Percentiles rank a stretch among this genome's conserved stretches.
phyloP scores from a whole-genome alignment of 2,329 filamentous ascomycete species.

The Thielaviopsis punctulata region DNA sequence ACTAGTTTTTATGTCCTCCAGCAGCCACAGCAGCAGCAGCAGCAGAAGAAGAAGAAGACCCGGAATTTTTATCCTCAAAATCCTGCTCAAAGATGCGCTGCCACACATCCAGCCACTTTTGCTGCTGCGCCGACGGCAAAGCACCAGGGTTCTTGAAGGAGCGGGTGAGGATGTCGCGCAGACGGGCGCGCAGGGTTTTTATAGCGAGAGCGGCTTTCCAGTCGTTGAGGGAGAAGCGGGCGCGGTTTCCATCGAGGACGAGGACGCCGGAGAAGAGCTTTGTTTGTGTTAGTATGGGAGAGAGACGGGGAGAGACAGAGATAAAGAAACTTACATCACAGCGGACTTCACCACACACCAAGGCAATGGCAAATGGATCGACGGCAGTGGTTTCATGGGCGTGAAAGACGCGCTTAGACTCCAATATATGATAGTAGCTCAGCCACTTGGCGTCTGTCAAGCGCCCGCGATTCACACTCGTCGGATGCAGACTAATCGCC shows the following conservation, averaged over 20 bases:
- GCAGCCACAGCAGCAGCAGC: background rate
- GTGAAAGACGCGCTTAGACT: slow-evolving; percentile 70
- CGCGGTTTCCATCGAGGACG: slow-evolving; percentile 70
- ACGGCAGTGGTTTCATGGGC: slow-evolving; percentile 75
- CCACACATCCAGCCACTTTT: slow-evolving; percentile 60
- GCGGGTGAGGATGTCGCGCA: slow-evolving; percentile 58
- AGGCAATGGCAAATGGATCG: slow-evolving; percentile 64
- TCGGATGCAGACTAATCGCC: slow-evolving; percentile 68
- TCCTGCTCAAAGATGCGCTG: slow-evolving; percentile 40
- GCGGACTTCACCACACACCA: slow-evolving; percentile 77
- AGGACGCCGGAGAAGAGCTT: slow-evolving; percentile 77
- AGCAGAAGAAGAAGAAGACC: too few species aligned
- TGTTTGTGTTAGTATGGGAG: slow-evolving; percentile 3
- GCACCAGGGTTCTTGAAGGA: slow-evolving; percentile 53
- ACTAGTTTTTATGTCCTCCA: background rate
- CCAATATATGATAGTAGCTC: slow-evolving; percentile 96
- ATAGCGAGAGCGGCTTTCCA: slow-evolving; percentile 88
- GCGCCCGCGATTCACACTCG: slow-evolving; percentile 67
- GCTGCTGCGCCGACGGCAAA: slow-evolving; percentile 45
- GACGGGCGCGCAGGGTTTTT: slow-evolving; percentile 56
- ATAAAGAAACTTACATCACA: slow-evolving; percentile 45
- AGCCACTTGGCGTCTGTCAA: slow-evolving; percentile 54
- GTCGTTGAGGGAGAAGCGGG: slow-evolving; percentile 66
- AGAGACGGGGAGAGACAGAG: background rate
- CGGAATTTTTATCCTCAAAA: slow-evolving; percentile 8